Base-by-base conservation (phyloP, 306 rosid genomes). In the Mimosa bimucronata region DNA sequence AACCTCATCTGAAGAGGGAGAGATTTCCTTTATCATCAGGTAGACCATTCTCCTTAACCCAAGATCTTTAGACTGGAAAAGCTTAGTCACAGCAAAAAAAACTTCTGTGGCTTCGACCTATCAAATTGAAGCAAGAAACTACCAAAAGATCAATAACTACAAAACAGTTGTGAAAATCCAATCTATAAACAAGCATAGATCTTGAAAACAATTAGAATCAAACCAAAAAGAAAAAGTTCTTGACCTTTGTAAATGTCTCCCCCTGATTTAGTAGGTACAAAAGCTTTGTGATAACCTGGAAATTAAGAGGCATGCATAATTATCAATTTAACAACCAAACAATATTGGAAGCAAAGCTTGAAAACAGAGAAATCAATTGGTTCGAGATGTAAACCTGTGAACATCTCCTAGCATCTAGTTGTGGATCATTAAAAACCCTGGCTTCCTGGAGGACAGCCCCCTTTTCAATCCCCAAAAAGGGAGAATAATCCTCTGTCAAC, bases 41-140 rank as follows among this genome's bases (percentile, higher is more conserved):
- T 96, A 96, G 81, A 96, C 97, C 99, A 96, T 96, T 87, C 99
- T 93, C 88, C 99, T 91, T 74, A 96, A 87, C 80, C 99, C 98
- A 80, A 91, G 83, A 85, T 96, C 99, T 87, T 88, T 91, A 23
- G 98, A 96, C 85, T 93, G 99, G 90, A 96, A 96, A 77, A 96
- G 97, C 86, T 96, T 96, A 68, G 99, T 96, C 82, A 96, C 99
- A 6, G 99, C 81, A 89, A 96, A 96, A 92, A 96, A 96, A 79
- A 93, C 99, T 88, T 96, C 99, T 50, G 99, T 96, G 80, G 97
- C 99, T 87, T 93, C 99, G 31, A 86, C 52, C 99, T 96, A 79
- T 77, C 26, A 76, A 70, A 67, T 69, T 57, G 71, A 71, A 74
- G 26, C 86, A 79, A 44, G 74, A 78, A 82, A 28, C 71, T 64